A percentile compares a stretch with the other conserved stretches of the same genome.
Conservation (phyloP, 2,329 filamentous ascomycete genomes). For the Hypomyces rosellus region DNA sequence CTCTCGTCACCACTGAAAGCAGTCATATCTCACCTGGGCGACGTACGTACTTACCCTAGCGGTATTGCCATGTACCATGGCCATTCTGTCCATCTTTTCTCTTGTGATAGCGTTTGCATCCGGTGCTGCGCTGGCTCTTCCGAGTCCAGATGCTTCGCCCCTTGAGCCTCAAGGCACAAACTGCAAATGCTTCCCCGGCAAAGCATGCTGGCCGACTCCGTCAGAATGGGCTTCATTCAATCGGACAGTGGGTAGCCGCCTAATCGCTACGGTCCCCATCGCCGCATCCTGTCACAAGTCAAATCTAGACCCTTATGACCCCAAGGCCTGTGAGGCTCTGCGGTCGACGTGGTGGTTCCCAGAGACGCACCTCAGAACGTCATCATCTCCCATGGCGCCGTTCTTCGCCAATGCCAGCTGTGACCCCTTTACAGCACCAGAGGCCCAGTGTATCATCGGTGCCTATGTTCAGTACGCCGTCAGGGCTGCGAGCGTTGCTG, state of each 20-base stretch:
- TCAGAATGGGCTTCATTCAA: constrained; percentile 46
- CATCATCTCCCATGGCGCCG: constrained; percentile 3
- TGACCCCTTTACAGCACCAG: constrained; percentile 1
- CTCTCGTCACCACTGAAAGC: too few relatives aligned
- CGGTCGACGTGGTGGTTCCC: constrained; percentile 11
- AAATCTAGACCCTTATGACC: constrained; percentile 31
- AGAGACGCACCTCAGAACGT: background rate
- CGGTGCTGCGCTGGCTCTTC: too few relatives aligned
- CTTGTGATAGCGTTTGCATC: too few relatives aligned
- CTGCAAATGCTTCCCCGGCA: constrained; percentile 39
- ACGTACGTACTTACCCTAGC: too few relatives aligned
- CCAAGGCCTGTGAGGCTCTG: constrained; percentile 32
- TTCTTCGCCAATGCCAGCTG: constrained; percentile 8
- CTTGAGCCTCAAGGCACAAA: background rate
- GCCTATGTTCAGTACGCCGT: constrained; percentile 12
- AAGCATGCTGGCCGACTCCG: constrained; percentile 46
- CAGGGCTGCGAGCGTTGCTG: background rate
- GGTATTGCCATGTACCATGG: too few relatives aligned
- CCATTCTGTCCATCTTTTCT: too few relatives aligned
- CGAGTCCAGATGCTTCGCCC: background rate
- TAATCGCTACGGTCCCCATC: constrained; percentile 46
- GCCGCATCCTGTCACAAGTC: constrained; percentile 42
- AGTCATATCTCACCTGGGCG: too few relatives aligned
- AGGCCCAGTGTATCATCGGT: background rate
- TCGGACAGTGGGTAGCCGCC: constrained; percentile 40